Base-by-base conservation (phyloP, 352 stramenopile genomes). In the Phytophthora megakarya region DNA sequence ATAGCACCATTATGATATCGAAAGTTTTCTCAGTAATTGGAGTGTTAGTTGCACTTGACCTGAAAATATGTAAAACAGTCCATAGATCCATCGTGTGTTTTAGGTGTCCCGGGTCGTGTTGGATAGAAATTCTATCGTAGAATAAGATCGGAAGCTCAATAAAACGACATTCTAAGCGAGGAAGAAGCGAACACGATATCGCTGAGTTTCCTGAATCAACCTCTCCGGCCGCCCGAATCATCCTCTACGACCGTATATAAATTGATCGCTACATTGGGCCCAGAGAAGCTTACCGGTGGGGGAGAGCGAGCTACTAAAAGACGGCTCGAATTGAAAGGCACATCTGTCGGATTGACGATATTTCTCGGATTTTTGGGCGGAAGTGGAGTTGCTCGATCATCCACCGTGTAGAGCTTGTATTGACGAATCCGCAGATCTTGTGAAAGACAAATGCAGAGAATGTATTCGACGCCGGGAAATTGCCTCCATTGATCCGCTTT, bases 401-500 rank as follows among this genome's bases (percentile, higher is more conserved):
- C 8, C 8, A 35, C 30, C 30, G 30, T 35, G 30, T 35, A 35
- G 30, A 35, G 30, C 8, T 35, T 35, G 30, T 35, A 35, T 11
- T 35, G 4, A 35, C 30, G 30, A 35, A 35, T 12, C 30, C 30
- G 30, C 30, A 35, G 30, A 25, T 25, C 45, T 39, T 10, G 26
- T 38, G 28, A 43, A 18, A 54, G 16, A 28, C 30, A 18, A 23
- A 54, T 32, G 47, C 47, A 54, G 18, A 54, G 30, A 35, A 35
- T 35, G 30, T 35, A 35, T 35, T 35, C 30, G 30, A 35, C 30
- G 30, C 30, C 30, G 18, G 47, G 47, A 18, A n/a, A 54, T 44
- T 35, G 18, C 30, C 47, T 42, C 47, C 47, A 54, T 43, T 54
- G 1, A 42, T 54, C 30, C 28, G 47, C 47, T 43, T 43, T 43